These are phyloP conservation scores for Plantago coronopus DNA, from an alignment of 305 asterid species.

Conservation along the genomic window DNA sequence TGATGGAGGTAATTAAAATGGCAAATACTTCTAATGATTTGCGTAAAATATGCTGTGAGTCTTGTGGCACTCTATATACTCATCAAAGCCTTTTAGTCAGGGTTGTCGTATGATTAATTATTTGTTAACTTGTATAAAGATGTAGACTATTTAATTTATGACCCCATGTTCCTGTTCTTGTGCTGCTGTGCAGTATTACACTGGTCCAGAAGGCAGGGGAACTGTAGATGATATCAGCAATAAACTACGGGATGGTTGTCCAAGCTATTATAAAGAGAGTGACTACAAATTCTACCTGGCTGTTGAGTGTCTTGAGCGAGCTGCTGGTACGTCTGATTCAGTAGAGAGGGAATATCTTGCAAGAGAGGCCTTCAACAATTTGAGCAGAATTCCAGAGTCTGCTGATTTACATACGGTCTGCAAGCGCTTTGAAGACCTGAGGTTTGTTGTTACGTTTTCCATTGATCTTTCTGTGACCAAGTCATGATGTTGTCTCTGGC, in stretches of 20 bases:
- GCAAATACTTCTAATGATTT: background rate
- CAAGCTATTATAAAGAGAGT: slow-evolving; percentile 88
- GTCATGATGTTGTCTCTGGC: slow-evolving; percentile 23
- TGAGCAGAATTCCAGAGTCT: slow-evolving; percentile 83
- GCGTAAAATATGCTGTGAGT: background rate
- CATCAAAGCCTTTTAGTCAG: slow-evolving; percentile 16
- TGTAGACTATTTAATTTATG: background rate
- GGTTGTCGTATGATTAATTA: background rate
- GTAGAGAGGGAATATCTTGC: slow-evolving; percentile 81
- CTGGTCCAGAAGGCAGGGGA: slow-evolving; percentile 99
- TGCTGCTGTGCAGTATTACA: slow-evolving; percentile 69
- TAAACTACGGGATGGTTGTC: slow-evolving; percentile 85
- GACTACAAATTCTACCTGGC: slow-evolving; percentile 93
- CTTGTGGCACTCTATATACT: background rate
- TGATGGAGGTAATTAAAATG: slow-evolving; percentile 77
- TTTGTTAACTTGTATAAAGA: background rate
- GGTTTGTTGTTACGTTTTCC: slow-evolving; percentile 42
- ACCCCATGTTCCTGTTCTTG: slow-evolving; percentile 24
- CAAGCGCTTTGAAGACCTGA: slow-evolving; percentile 91
- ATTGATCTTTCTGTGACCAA: slow-evolving; percentile 15
- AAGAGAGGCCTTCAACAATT: slow-evolving; percentile 82
- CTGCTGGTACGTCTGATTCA: slow-evolving; percentile 62
- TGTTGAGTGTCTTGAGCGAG: slow-evolving; percentile 94
- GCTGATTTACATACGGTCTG: slow-evolving; percentile 89
- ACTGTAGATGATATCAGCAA: slow-evolving; percentile 92